Base-by-base conservation (phyloP, 768 basidiomycete species). In the Saitozyma sp. region DNA sequence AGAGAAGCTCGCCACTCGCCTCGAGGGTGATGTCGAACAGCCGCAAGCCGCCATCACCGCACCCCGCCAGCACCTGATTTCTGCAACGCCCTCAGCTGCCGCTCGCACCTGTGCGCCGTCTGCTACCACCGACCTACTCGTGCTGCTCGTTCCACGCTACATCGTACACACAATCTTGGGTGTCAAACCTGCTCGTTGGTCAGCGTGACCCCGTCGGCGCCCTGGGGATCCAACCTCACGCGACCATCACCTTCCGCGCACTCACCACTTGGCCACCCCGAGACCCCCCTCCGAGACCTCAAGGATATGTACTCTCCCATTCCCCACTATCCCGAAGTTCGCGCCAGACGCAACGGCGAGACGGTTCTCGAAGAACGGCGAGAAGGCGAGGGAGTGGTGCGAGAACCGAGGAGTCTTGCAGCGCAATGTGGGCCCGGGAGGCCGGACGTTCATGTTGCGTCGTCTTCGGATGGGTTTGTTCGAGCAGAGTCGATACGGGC, bases 291-390 rank as follows among this genome's bases (percentile, higher is more conserved):
- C 61, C 19, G 57, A 68, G 7, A 75, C 29, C 9, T 64, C 61
- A n/a, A 78, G 45, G 29, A 80, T 42, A 62, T 77, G 89, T 49
- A 97, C 75, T n/a, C 94, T 84, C 0, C 95, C 95, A 79, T 96
- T 97, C 29, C 95, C 95, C 40, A 97, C 90, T 5, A 98, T 84
- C 3, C 95, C 95, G 78, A 92, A 97, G 80, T 97, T 95, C 37
- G 92, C 90, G 0, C 91, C 84, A 7, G 90, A 90, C 6, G 80
- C 81, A 3, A 80, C 67, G 4, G 81, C 81, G 13, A 81, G 69
- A 16, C 70, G 63, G 40, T 68, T 65, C 50, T 78, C 77, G 63
- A 73, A 77, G 73, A 80, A 80, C 8, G 79, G 79, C 9, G 76
- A 78, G 66, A 71, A 81, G 11, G 73, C 72, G 43, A 81, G 37